phyloP scores from a whole-genome alignment of 108 stramenopile genomes.

The Cyclotella choctawhatcheeana region DNA sequence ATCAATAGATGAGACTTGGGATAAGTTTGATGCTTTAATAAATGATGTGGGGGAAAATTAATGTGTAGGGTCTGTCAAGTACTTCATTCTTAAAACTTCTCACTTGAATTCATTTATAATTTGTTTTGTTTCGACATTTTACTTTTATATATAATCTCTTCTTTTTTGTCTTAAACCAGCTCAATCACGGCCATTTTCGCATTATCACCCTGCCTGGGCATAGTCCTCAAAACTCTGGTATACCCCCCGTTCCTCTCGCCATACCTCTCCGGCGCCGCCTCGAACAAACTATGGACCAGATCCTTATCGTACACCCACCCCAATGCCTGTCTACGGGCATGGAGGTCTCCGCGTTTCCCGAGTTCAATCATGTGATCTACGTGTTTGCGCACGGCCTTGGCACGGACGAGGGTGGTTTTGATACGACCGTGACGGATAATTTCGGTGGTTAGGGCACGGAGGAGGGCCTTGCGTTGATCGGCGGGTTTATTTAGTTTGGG shows the following conservation, averaged over 20 bases:
- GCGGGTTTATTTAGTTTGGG: conserved; percentile 92
- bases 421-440: conserved; percentile 97
- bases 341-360: conserved; percentile 93
- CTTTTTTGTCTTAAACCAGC: conserved; percentile 93
- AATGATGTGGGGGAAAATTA: too few relatives aligned
- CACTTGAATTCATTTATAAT: too few relatives aligned
- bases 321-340: conserved; percentile 93
- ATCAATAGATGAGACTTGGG: too few relatives aligned
- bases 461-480: conserved; percentile 97
- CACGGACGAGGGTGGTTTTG: conserved; percentile 94
- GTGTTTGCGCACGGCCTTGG: conserved; percentile 92
- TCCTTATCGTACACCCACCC: conserved; percentile 97
- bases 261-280: conserved; percentile 93
- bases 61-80: too few relatives aligned
- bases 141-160: too few relatives aligned
- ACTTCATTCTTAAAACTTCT: too few relatives aligned
- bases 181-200: conserved; percentile 97
- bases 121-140: not conserved
- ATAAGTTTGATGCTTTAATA: too few relatives aligned
- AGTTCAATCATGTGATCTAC: conserved; percentile 97
- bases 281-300: conserved; percentile 94
- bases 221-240: conserved; percentile 92
- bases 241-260: conserved; percentile 90
- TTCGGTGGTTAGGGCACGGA: conserved; percentile 95
- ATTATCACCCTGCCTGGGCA: conserved; percentile 95